A percentile compares a stretch with the other conserved stretches of the same genome.
phyloP scores from a whole-genome alignment of 139 green algal species.

The Chlorella vulgaris region DNA sequence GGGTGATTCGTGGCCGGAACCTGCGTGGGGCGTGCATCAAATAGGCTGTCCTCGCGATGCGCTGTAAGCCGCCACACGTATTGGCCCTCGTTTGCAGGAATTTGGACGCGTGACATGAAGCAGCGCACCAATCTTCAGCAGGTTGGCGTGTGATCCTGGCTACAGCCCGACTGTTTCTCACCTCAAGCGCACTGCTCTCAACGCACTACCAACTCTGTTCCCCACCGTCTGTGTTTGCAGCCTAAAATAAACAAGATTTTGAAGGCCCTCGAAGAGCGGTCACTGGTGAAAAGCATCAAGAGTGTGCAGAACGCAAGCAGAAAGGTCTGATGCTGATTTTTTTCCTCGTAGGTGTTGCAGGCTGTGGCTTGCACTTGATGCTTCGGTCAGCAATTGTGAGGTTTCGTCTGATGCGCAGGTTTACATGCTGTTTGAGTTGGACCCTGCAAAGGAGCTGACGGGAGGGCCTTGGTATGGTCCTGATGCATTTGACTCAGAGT shows the following conservation, averaged over 20 bases:
- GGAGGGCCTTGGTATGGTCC: conserved; percentile 96
- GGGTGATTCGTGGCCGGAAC: no score
- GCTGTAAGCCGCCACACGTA: no score
- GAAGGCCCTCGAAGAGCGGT: conserved; percentile 83
- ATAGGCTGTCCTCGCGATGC: not conserved
- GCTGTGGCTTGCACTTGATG: no score
- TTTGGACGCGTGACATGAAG: conserved; percentile 95
- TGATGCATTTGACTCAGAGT: conserved; percentile 79
- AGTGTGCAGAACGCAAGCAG: conserved; percentile 45
- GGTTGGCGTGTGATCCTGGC: not conserved
- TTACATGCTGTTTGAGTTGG: conserved; percentile 93
- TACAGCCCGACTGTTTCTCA: not conserved
- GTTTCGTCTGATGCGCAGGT: conserved; percentile 58
- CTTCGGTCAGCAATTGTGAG: no score
- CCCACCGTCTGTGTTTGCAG: not conserved
- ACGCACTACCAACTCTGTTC: not conserved
- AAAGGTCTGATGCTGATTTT: conserved; percentile 26
- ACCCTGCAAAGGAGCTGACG: conserved; percentile 91
- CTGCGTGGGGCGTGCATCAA: not conserved
- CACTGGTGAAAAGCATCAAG: conserved; percentile 84
- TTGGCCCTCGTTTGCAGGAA: conserved; percentile 70
- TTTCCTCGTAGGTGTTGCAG: no score
- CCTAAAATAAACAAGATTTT: conserved; percentile 91
- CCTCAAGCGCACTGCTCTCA: no score
- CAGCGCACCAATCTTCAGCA: conserved; percentile 86